phyloP scores from a whole-genome alignment of 2,329 filamentous ascomycete genomes.

The Triangularia verruculosa region DNA sequence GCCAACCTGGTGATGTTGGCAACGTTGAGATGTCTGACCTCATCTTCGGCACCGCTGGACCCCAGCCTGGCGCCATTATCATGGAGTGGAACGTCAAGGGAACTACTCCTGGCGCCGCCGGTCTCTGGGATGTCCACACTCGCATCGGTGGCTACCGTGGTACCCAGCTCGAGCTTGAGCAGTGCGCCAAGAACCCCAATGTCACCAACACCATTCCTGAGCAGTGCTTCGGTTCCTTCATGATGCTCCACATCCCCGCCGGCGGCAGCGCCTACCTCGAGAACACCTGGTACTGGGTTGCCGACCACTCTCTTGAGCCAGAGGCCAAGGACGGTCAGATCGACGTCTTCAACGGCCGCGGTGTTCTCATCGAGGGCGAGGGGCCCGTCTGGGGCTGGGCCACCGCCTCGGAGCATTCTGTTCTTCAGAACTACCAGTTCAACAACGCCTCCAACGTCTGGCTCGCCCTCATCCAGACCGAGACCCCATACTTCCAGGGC shows the following conservation, averaged over 20 bases:
- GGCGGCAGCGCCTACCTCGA: conserved; percentile 73
- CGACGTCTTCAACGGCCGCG: conserved; percentile 84
- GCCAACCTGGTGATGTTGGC: conserved; percentile 71
- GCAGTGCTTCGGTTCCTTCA: conserved; percentile 71
- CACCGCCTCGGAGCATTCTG: conserved; percentile 66
- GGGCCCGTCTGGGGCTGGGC: conserved; percentile 78
- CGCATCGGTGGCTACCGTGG: conserved; percentile 85
- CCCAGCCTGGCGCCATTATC: conserved; percentile 82
- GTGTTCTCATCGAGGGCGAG: conserved; percentile 74
- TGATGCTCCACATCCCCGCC: conserved; percentile 64
- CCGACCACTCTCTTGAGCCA: conserved; percentile 85
- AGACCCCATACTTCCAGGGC: conserved; percentile 85
- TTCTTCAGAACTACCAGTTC: conserved; percentile 83
- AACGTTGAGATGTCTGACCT: conserved; percentile 84
- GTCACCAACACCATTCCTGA: conserved; percentile 58
- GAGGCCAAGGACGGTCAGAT: conserved; percentile 63
- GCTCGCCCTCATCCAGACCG: conserved; percentile 81
- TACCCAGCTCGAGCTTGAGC: conserved; percentile 75
- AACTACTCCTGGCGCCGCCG: conserved; percentile 63
- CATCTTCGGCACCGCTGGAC: conserved; percentile 78
- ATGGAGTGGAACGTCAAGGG: conserved; percentile 87
- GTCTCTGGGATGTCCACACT: conserved; percentile 95
- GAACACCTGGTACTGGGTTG: conserved; percentile 87
- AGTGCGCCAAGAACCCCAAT: conserved; percentile 73
- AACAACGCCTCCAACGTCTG: conserved; percentile 74